Percentiles rank a stretch among this genome's conserved stretches.
Conservation (phyloP, 2,329 filamentous ascomycete species). For the Coniochaeta ligniaria region DNA sequence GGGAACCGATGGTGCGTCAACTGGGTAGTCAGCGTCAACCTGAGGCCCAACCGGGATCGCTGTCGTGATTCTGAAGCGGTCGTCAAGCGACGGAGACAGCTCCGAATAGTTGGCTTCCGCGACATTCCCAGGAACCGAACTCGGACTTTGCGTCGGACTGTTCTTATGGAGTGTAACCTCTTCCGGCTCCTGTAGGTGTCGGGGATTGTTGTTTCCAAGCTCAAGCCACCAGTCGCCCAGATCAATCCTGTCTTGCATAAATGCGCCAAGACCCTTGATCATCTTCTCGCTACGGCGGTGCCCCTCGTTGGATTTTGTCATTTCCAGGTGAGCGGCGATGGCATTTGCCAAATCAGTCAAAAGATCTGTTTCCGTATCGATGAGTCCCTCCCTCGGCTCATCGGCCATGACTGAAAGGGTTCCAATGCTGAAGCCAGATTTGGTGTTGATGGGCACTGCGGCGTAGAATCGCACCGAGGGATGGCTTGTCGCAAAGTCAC, state of each 20-base stretch:
- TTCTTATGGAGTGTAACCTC: background rate
- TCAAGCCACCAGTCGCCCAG: background rate
- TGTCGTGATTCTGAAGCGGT: background rate
- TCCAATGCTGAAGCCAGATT: slow-evolving; percentile 48
- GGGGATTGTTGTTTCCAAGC: background rate
- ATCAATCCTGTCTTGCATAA: slow-evolving; percentile 26
- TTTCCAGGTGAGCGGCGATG: slow-evolving; percentile 13
- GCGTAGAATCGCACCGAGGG: slow-evolving; percentile 42
- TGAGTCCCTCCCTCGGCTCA: slow-evolving; percentile 42
- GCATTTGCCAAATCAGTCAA: slow-evolving; percentile 8
- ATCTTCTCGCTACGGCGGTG: slow-evolving; percentile 12
- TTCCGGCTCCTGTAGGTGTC: background rate
- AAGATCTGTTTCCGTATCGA: slow-evolving; percentile 3
- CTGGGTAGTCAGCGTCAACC: too few relatives aligned
- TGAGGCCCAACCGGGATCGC: background rate
- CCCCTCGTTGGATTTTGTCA: slow-evolving; percentile 7
- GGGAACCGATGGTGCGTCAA: background rate
- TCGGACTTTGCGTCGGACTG: background rate
- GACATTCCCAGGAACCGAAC: background rate
- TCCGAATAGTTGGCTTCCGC: background rate
- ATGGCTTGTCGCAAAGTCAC: slow-evolving; percentile 23
- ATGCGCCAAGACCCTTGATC: slow-evolving; percentile 13
- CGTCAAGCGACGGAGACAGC: background rate
- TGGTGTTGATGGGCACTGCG: slow-evolving; percentile 53
- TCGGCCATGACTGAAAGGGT: slow-evolving; percentile 53